Conservation (phyloP, 1,139 yeast species). For the Taphrina sp. region DNA sequence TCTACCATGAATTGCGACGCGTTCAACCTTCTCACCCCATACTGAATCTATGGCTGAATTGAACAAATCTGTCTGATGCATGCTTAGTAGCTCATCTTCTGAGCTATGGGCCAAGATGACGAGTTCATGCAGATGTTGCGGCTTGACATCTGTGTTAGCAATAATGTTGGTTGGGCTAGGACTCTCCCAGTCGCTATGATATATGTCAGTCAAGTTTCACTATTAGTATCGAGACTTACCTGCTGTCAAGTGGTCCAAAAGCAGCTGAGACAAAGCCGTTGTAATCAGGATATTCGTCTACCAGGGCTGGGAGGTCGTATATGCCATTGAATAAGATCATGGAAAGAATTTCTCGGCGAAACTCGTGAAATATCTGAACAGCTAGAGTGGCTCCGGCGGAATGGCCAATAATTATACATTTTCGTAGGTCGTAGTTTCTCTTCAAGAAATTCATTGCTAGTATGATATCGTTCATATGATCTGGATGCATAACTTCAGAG, state of each 20-base stretch:
- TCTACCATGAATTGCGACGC: slow-evolving; percentile 1
- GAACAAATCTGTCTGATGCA: slow-evolving; percentile 34
- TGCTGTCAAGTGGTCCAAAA: slow-evolving; percentile 43
- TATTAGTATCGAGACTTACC: not conserved
- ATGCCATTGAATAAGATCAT: slow-evolving; percentile 55
- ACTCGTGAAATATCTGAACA: slow-evolving; percentile 52
- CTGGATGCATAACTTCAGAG: slow-evolving; percentile 55
- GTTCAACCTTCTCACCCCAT: slow-evolving; percentile 13
- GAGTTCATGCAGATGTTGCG: slow-evolving; percentile 1
- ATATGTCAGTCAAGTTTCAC: no score
- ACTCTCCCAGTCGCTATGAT: slow-evolving; percentile 38
- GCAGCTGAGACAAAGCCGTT: slow-evolving; percentile 50
- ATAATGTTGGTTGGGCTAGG: slow-evolving; percentile 44
- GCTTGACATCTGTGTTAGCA: slow-evolving; percentile 34
- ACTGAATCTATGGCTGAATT: not conserved
- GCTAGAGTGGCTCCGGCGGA: slow-evolving; percentile 78
- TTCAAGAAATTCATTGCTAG: slow-evolving; percentile 48
- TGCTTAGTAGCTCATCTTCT: slow-evolving; percentile 36
- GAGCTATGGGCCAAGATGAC: slow-evolving; percentile 36
- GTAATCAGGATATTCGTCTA: slow-evolving; percentile 52
- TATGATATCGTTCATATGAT: slow-evolving; percentile 59
- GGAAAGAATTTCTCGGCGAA: slow-evolving; percentile 24
- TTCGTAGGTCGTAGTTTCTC: slow-evolving; percentile 41
- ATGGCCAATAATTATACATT: slow-evolving; percentile 60
- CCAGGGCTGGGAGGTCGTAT: slow-evolving; percentile 48